Base-by-base conservation (phyloP, 805 yeast genomes). In the Kazachstania bromeliacearum region DNA sequence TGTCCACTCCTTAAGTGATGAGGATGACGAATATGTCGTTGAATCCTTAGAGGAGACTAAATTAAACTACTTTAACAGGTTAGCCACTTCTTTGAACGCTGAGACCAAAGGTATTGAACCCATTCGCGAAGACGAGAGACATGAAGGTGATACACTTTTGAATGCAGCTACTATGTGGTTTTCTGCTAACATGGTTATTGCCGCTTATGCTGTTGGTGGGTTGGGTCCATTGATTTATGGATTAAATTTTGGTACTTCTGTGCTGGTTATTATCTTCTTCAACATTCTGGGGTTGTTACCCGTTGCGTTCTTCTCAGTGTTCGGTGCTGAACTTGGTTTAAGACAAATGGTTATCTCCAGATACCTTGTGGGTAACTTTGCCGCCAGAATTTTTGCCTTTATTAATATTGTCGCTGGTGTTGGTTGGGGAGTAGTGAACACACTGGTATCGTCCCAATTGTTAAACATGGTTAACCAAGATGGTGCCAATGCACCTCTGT, bases 341-440 rank as follows among this genome's bases (percentile, higher is more conserved):
- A 77, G 96, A 63, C 96, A 87, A 59, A 79, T 85, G 82, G 68
- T 84, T 29, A 53, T 87, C 38, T 75, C 94, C 7, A 72, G 89
- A 49, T 87, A 69, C 60, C 70, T 85, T 50, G 70, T 77, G 43
- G 96, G 96, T 45, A 76, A 79, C 59, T 57, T 65, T 22, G 79
- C 81, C 31, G 78, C 82, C 63, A 73, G 94, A 57, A 68, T 87
- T 40, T 79, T 85, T 52, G 78, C 92, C 8, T 60, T 79, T 30
- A 67, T 88, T 55, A 85, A 87, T 56, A 72, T 77, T 52, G 58
- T 88, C 44, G 87, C 94, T 16, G 83, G 95, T 71, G 74, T 87
- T 39, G 95, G 96, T 49, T 87, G 96, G 96, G 83, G 92, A 61
- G 85, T 95, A 7, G 89, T 85, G 33, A 88, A 88, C 62, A 83